Base-by-base conservation (phyloP, 2,329 filamentous ascomycete species). In the Beauveria varroae region DNA sequence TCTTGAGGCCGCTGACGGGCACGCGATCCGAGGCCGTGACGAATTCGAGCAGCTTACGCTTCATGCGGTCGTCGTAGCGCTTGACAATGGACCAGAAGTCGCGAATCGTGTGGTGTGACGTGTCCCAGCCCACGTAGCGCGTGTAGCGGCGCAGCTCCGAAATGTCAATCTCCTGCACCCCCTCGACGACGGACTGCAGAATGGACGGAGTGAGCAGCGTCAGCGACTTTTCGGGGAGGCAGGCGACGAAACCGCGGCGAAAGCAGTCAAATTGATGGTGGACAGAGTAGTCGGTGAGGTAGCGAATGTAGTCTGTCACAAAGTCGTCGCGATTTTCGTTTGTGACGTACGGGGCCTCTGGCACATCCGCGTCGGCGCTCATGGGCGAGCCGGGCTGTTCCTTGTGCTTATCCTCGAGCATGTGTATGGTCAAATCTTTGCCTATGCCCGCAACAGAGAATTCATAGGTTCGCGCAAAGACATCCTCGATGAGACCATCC, bases 11-110 rank as follows among this genome's bases (percentile, higher is more conserved):
- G 22, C 90, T 92, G 0, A 96, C 90, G 0, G 95, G 95, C 2
- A 98, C 84, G 2, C 95, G 84, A 70, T 97, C 93, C 67, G 88
- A 93, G 0, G 93, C 93, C 16, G 95, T 99, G 34, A 99, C 93
- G 69, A 99, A 99, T 72, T 97, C 92, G 37, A 99, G 80, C 40
- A 99, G 76, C 68, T 85, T 86, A 57, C 86, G 83, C 73, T 88
- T 88, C 79, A 93, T 88, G 50, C 82, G 79, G 18, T 87, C 80
- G 63, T 85, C 81, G 69, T 84, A 95, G 41, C 72, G 74, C 65
- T 82, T 82, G 1, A 96, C 89, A 8, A 97, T 82, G 14, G 80
- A 80, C 95, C 95, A 99, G 72, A 99, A 98, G 66, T 89, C 85
- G 26, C 79, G 77, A 47, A 99, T 86, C 1, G 88, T 85, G 16